Conservation (phyloP, 1,284 basidiomycete species). For the Apiotrichum veenhuisii region DNA sequence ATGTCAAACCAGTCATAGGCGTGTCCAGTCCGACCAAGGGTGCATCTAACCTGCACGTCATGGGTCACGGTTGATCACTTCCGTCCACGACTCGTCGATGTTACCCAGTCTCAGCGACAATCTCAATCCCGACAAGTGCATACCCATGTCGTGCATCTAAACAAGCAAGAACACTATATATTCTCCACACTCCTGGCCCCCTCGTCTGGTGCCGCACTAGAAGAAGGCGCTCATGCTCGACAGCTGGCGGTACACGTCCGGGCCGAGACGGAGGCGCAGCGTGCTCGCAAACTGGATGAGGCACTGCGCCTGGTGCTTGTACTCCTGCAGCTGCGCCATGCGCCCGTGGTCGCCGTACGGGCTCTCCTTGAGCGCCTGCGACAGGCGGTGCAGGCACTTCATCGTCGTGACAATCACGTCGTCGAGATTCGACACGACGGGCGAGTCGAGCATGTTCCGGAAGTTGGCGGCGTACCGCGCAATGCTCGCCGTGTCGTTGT, state of each 20-base stretch:
- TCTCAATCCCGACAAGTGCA: too few species aligned
- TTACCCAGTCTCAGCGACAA: too few species aligned
- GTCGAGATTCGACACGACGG: slow-evolving; percentile 83
- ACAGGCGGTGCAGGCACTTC: slow-evolving; percentile 79
- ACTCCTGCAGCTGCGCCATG: slow-evolving; percentile 35
- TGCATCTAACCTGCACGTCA: too few species aligned
- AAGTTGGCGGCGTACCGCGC: slow-evolving; percentile 86
- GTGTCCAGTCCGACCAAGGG: too few species aligned
- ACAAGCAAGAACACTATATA: too few species aligned
- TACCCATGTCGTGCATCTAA: too few species aligned
- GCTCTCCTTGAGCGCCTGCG: slow-evolving; percentile 71
- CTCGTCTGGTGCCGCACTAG: background rate
- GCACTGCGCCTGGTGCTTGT: slow-evolving; percentile 47
- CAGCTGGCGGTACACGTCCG: slow-evolving; percentile 86
- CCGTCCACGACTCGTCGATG: too few species aligned
- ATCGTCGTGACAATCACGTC: slow-evolving; percentile 87
- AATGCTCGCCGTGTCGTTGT: slow-evolving; percentile 78
- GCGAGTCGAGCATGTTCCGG: slow-evolving; percentile 71
- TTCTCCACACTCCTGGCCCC: background rate
- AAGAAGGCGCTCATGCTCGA: slow-evolving; percentile 42
- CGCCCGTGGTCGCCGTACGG: slow-evolving; percentile 57
- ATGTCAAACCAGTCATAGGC: too few species aligned
- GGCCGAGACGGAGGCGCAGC: slow-evolving; percentile 80
- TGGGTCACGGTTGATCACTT: too few species aligned
- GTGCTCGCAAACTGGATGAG: slow-evolving; percentile 84